Evolutionary conservation across 2,329 filamentous ascomycete genomes (phyloP).

Genomic region (Rhexocercosporidium sp.): DNA sequence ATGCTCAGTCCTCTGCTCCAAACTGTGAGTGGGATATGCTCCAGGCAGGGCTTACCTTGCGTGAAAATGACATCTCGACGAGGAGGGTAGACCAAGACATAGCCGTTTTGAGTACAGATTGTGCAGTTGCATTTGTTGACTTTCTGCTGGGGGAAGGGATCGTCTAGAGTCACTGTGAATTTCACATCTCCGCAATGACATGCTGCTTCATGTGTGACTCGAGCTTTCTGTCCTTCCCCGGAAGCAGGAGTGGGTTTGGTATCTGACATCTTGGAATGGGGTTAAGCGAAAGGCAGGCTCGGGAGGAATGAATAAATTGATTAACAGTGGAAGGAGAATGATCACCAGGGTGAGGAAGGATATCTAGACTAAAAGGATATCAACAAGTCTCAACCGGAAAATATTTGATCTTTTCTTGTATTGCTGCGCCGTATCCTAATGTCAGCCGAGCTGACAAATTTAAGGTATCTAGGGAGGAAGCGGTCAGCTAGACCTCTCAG

Average conservation of each 20-base stretch:
- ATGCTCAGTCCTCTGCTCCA: background rate
- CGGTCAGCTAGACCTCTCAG: too few relatives aligned
- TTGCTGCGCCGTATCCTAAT: background rate
- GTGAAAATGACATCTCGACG: conserved; percentile 25
- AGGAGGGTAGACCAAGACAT: conserved; percentile 45
- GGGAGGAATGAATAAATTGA: background rate
- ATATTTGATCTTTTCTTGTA: background rate
- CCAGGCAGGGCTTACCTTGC: conserved; percentile 13
- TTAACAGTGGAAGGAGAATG: background rate
- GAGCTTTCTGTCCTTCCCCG: background rate
- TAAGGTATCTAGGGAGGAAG: background rate
- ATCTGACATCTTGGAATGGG: background rate
- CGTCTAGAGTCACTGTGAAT: conserved; percentile 56
- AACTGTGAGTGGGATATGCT: background rate
- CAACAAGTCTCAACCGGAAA: background rate
- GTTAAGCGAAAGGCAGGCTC: background rate
- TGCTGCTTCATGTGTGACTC: conserved; percentile 55
- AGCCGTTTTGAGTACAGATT: conserved; percentile 60
- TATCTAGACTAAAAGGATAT: background rate
- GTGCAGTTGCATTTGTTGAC: conserved; percentile 68
- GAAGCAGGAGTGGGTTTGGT: background rate
- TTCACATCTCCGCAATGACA: conserved; percentile 60
- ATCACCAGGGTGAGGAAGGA: background rate
- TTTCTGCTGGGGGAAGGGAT: conserved; percentile 53
- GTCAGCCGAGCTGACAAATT: conserved; percentile 3